Evolutionary conservation across 2,329 filamentous ascomycete genomes (phyloP).

Genomic region (Paraphoma sp.): DNA sequence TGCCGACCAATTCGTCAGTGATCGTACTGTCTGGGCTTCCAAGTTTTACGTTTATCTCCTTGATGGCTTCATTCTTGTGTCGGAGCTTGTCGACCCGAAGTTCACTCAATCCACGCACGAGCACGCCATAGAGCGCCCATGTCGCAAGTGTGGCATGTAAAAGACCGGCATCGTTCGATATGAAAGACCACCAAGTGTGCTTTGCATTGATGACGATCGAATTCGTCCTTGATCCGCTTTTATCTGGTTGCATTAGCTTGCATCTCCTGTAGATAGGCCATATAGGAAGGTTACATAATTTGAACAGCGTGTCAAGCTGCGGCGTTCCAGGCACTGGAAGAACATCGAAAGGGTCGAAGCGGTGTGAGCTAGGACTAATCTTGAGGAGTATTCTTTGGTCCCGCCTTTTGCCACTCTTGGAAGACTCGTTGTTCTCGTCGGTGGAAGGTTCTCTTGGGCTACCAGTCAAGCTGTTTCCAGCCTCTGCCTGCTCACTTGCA

Average conservation of each 20-base stretch:
- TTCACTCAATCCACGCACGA: conserved; percentile 16
- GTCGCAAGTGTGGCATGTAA: conserved; percentile 36
- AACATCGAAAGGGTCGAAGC: conserved; percentile 32
- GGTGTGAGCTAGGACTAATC: conserved; percentile 16
- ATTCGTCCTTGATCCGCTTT: conserved; percentile 18
- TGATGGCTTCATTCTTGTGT: conserved; percentile 36
- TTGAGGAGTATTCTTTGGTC: conserved; percentile 8
- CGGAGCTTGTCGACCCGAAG: conserved; percentile 22
- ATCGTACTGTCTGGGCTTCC: conserved; percentile 12
- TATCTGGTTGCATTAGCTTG: conserved; percentile 18
- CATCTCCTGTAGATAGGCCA: not conserved
- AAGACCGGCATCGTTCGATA: conserved; percentile 28
- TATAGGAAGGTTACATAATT: conserved; percentile 24
- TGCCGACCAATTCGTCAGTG: conserved; percentile 31
- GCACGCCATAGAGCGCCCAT: conserved; percentile 34
- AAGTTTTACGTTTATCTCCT: conserved; percentile 30
- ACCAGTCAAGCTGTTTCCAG: not conserved
- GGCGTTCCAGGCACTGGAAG: conserved; percentile 29
- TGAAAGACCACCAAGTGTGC: conserved; percentile 31
- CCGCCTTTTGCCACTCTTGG: not conserved
- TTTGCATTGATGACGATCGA: conserved; percentile 28
- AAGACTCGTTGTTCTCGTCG: not conserved
- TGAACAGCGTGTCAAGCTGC: conserved; percentile 27
- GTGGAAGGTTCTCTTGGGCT: not conserved
- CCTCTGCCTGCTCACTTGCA: not conserved